These are phyloP conservation scores for Leptographium wingfieldii DNA, from an alignment of 2,329 filamentous ascomycete genomes.

Conservation along the genomic window DNA sequence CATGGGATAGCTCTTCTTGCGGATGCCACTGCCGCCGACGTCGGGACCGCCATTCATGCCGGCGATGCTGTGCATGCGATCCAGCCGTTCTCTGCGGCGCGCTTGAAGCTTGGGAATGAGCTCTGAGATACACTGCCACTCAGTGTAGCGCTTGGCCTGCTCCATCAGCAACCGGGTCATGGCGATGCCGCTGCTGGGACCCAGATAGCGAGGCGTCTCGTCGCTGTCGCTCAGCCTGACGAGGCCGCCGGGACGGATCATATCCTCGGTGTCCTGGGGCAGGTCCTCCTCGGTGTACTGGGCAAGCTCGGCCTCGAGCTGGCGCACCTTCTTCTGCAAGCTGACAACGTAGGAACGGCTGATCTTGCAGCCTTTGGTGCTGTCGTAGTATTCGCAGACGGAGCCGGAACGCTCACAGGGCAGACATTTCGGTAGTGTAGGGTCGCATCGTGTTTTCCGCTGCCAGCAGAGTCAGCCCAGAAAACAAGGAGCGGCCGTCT, in stretches of 20 bases:
- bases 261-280: slow-evolving; percentile 63
- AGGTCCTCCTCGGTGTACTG: slow-evolving; percentile 67
- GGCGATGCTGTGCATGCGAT: slow-evolving; percentile 52
- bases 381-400: slow-evolving; percentile 90
- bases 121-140: slow-evolving; percentile 82
- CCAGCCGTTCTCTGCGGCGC: slow-evolving; percentile 39
- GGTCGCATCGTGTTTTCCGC: slow-evolving; percentile 95
- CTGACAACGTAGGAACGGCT: slow-evolving; percentile 86
- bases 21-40: slow-evolving; percentile 36
- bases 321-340: slow-evolving; percentile 74
- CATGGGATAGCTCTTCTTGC: slow-evolving; percentile 81
- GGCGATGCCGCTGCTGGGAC: slow-evolving; percentile 87
- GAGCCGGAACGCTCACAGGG: slow-evolving; percentile 89
- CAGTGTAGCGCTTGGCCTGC: slow-evolving; percentile 85
- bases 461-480: slow-evolving; percentile 24
- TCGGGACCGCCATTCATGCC: slow-evolving; percentile 34
- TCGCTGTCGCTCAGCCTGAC: slow-evolving; percentile 76
- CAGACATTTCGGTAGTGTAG: slow-evolving; percentile 77
- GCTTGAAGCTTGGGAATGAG: slow-evolving; percentile 65
- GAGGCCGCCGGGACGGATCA: slow-evolving; percentile 74
- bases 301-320: slow-evolving; percentile 69
- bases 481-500: slow-evolving; percentile 11
- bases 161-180: slow-evolving; percentile 95
- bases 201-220: slow-evolving; percentile 77
- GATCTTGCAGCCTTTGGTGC: slow-evolving; percentile 72